Evolutionary conservation across 177 flowering plant genomes (phyloP), one percentile per base, ranked within the genome.

Genomic region (Vitis hybrid): DNA sequence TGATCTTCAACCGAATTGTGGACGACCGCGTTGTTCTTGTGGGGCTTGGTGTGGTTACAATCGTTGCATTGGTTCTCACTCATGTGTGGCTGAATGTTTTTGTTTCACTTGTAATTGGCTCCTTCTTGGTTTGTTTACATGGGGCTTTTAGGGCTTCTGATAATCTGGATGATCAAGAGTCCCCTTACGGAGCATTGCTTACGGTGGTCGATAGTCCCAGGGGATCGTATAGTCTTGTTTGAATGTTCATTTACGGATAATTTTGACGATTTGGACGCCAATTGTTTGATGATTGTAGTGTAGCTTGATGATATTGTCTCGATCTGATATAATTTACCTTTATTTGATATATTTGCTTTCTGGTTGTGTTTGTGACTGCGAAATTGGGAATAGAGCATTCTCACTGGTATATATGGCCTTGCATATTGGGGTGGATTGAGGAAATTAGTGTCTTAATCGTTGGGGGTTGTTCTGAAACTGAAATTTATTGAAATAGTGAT

Each of bases 61-160:
- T 85, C 54, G 68, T 81, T 9, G 85, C 82, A 2, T 44, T 91
- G 18, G 52, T 80, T 15, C 66, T 78, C 18, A 79, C 90, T 14
- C 33, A 67, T 8, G 90, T 85, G 9, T 81, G 87, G 83, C n/a
- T 75, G 75, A 85, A 81, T 55, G 83, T 87, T 6, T 11, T 90
- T 20, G 79, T 79, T 47, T 73, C 89, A 10, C 15, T 77, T 11
- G 33, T 62, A 1, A 72, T 90, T 53, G 87, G 84, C 10, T 77
- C 24, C 47, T 74, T 62, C 47, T n/a, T 91, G 66, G 77, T 87
- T 53, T 24, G 67, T 11, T 44, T 88, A 47, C 96, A 91, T 52
- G 86, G 83, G 1, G 78, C 68, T 13, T 68, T 86, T 69, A 86
- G 88, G 82, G 70, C 66, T 51, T 80, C 86, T 7, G 88, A 86